phyloP scores from a whole-genome alignment of 331 rosid species.

The Cydonia oblonga region DNA sequence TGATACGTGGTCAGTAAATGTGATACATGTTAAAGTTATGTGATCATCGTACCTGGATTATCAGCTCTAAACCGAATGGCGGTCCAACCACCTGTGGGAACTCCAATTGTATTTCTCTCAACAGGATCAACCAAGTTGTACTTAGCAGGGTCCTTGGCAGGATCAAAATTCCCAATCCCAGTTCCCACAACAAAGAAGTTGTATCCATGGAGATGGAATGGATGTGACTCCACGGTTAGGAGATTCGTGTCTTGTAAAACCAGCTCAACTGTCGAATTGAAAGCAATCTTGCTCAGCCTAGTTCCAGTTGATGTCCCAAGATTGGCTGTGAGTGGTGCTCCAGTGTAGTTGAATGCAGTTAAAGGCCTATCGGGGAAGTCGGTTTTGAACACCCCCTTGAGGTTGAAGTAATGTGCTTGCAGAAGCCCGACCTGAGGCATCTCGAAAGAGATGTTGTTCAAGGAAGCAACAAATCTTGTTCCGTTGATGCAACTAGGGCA shows the following conservation, averaged over 20 bases:
- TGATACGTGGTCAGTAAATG: neutral
- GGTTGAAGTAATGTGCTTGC: conserved; percentile 59
- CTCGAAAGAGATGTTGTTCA: conserved; percentile 61
- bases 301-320: conserved; percentile 50
- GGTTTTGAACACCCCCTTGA: conserved; percentile 44
- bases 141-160: conserved; percentile 47
- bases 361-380: conserved; percentile 61
- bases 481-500: conserved; percentile 65
- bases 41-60: conserved; percentile 49
- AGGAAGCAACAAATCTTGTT: conserved; percentile 50
- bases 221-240: conserved; percentile 63
- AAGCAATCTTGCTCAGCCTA: conserved; percentile 50
- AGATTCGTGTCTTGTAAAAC: conserved; percentile 68
- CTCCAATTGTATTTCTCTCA: conserved; percentile 68
- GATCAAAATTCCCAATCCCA: conserved; percentile 62
- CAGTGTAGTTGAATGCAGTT: conserved; percentile 51
- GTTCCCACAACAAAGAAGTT: conserved; percentile 50
- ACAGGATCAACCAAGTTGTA: conserved; percentile 70
- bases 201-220: conserved; percentile 83
- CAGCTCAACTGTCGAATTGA: conserved; percentile 61
- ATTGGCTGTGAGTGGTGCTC: conserved; percentile 47
- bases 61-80: conserved; percentile 66
- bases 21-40: neutral
- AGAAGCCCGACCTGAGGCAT: conserved; percentile 62
- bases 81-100: conserved; percentile 79